These are phyloP conservation scores for Colletotrichum gloeosporioides DNA, from an alignment of 2,329 filamentous ascomycete species.

Conservation along the genomic window DNA sequence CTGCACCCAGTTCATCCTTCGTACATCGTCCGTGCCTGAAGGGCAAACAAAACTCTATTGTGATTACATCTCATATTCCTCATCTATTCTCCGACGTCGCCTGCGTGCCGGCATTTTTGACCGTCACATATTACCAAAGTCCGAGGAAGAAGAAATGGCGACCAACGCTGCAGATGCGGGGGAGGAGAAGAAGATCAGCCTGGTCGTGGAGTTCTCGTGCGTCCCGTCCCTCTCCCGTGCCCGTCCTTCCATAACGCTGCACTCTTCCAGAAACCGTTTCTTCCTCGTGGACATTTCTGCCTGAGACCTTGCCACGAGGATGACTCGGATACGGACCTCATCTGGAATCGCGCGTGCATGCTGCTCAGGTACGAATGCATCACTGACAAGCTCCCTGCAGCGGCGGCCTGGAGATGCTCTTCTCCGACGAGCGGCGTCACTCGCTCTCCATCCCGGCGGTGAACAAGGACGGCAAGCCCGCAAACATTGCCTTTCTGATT, in stretches of 20 bases:
- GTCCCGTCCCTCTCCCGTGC: constrained; percentile 33
- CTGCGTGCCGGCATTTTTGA: background rate
- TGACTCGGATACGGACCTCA: background rate
- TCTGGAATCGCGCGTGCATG: background rate
- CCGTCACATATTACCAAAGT: background rate
- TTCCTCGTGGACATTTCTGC: background rate
- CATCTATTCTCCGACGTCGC: constrained; percentile 17
- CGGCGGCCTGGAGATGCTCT: constrained; percentile 93
- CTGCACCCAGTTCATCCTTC: background rate
- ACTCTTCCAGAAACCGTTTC: background rate
- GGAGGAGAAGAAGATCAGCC: constrained; percentile 46
- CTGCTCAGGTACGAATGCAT: background rate
- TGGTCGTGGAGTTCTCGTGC: constrained; percentile 76
- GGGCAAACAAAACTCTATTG: constrained; percentile 15
- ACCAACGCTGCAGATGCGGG: constrained; percentile 15
- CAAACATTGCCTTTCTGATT: constrained; percentile 79
- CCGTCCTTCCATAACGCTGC: background rate
- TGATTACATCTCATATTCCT: constrained; percentile 13
- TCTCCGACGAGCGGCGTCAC: constrained; percentile 81
- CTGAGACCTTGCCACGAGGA: background rate
- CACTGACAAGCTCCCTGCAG: constrained; percentile 46
- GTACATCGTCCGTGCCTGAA: constrained; percentile 4
- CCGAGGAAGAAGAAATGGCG: constrained; percentile 12
- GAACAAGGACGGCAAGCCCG: constrained; percentile 62
- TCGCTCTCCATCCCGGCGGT: constrained; percentile 69